These are phyloP conservation scores for Cladosporium sp. DNA, from an alignment of 2,329 filamentous ascomycete species.

Conservation along the genomic window DNA sequence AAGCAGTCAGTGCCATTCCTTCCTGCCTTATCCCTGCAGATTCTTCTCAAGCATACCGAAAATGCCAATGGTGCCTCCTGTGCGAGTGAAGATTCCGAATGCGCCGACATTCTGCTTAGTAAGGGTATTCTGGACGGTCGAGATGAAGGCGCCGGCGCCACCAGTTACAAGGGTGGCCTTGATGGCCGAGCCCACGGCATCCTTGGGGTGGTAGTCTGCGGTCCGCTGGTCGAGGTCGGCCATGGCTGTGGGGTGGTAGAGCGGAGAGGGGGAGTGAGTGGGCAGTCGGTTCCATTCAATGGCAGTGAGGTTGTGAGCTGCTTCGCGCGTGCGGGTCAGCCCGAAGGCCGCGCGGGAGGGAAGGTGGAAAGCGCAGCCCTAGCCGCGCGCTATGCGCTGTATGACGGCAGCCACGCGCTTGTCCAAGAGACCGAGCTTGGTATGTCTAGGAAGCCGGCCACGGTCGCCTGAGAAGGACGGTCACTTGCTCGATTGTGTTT, in stretches of 20 bases:
- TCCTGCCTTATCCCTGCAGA: background rate
- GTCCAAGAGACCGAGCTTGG: too few species aligned
- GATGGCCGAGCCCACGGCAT: constrained; percentile 64
- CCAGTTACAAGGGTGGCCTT: constrained; percentile 61
- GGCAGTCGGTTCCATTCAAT: background rate
- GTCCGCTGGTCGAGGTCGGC: constrained; percentile 33
- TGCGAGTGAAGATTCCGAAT: constrained; percentile 72
- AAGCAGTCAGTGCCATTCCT: constrained; percentile 16
- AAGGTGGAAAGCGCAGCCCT: too few species aligned
- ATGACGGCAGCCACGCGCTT: too few species aligned
- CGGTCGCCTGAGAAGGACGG: too few species aligned
- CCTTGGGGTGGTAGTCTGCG: constrained; percentile 59
- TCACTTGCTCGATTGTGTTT: too few species aligned
- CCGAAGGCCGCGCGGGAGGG: too few species aligned
- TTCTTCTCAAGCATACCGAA: constrained; percentile 46
- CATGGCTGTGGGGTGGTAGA: constrained; percentile 34
- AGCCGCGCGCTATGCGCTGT: too few species aligned
- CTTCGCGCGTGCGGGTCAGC: too few species aligned
- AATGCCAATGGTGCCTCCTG: constrained; percentile 65
- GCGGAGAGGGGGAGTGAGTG: background rate
- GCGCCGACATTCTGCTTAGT: constrained; percentile 74
- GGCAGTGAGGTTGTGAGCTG: background rate
- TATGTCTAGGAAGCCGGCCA: too few species aligned
- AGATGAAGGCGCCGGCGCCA: constrained; percentile 62
- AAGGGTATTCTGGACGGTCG: constrained; percentile 81